Conservation (phyloP, 2,329 filamentous ascomycete genomes). For the Hypocrella siamensis region DNA sequence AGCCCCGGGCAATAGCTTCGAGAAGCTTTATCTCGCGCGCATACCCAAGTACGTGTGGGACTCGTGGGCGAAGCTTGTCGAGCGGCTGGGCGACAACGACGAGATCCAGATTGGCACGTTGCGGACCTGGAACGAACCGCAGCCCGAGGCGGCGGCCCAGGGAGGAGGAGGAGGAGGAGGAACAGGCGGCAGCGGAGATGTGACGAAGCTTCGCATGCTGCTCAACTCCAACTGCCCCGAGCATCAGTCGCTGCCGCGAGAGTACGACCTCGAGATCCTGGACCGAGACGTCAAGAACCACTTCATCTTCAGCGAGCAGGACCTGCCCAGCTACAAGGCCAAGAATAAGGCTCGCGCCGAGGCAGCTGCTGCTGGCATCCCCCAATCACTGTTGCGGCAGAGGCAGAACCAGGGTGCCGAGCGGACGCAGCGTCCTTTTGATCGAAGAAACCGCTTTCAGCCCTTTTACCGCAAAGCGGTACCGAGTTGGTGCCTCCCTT, state of each 20-base stretch:
- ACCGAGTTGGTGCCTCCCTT: slow-evolving; percentile 41
- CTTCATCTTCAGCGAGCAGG: slow-evolving; percentile 86
- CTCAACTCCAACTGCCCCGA: slow-evolving; percentile 46
- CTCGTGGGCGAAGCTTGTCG: slow-evolving; percentile 42
- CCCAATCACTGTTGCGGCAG: slow-evolving; percentile 35
- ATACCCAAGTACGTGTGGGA: slow-evolving; percentile 71
- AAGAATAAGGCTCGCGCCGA: slow-evolving; percentile 38
- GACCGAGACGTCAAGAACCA: slow-evolving; percentile 59
- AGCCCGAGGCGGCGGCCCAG: slow-evolving; percentile 35
- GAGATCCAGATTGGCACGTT: slow-evolving; percentile 72
- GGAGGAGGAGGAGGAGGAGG: too few relatives aligned
- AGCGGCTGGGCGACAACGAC: slow-evolving; percentile 59
- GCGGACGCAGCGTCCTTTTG: slow-evolving; percentile 26
- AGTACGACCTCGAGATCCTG: slow-evolving; percentile 66
- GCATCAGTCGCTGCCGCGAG: slow-evolving; percentile 67
- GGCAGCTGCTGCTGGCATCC: slow-evolving; percentile 41
- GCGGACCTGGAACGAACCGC: slow-evolving; percentile 37
- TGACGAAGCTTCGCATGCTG: slow-evolving; percentile 41
- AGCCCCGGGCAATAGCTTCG: slow-evolving; percentile 20
- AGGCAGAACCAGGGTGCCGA: slow-evolving; percentile 10
- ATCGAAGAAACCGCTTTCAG: slow-evolving; percentile 28
- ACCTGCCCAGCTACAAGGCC: slow-evolving; percentile 45
- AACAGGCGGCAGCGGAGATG: slow-evolving; percentile 10
- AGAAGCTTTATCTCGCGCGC: slow-evolving; percentile 54
- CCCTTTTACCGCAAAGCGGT: slow-evolving; percentile 58